Evolutionary conservation across 768 basidiomycete species (phyloP).

Genomic region (Mycena haematopus): DNA sequence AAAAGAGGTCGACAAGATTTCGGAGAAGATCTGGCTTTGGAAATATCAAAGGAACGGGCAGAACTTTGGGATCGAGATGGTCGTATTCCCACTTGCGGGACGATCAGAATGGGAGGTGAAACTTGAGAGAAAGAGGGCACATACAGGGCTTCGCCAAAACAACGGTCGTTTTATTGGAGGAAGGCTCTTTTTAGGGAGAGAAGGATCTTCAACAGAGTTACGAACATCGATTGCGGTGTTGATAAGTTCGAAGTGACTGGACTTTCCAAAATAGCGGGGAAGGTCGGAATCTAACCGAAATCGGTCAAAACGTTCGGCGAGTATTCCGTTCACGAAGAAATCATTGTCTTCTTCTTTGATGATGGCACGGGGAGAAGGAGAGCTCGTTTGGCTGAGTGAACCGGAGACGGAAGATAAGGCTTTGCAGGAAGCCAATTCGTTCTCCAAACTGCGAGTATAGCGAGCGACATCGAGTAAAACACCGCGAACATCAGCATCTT

Average conservation of each 20-base stretch:
- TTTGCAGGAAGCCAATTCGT: not conserved
- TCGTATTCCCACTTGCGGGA: conserved; percentile 29
- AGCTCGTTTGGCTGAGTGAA: not conserved
- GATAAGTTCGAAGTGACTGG: conserved; percentile 40
- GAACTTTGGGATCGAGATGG: conserved; percentile 8
- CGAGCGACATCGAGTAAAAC: conserved; percentile 26
- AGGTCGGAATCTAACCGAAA: conserved; percentile 23
- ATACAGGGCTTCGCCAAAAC: conserved; percentile 34
- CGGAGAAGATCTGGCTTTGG: conserved; percentile 47
- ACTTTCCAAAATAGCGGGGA: conserved; percentile 39
- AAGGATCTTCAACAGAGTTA: conserved; percentile 35
- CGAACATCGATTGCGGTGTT: conserved; percentile 46
- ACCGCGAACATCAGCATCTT: conserved; percentile 17
- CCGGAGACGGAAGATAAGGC: not conserved
- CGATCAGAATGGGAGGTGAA: not conserved
- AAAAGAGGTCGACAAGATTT: conserved; percentile 58
- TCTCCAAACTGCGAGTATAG: conserved; percentile 25
- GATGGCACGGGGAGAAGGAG: not conserved
- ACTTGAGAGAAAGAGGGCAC: conserved; percentile 2
- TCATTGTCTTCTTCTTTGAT: conserved; percentile 21
- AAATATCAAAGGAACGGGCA: conserved; percentile 36
- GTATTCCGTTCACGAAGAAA: conserved; percentile 8
- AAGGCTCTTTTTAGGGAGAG: not conserved
- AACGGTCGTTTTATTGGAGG: conserved; percentile 22
- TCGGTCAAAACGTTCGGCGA: conserved; percentile 29